Percentiles rank a stretch among this genome's conserved stretches.
Conservation (phyloP, 169 alveolate genomes). For the Eimeria necatrix region DNA sequence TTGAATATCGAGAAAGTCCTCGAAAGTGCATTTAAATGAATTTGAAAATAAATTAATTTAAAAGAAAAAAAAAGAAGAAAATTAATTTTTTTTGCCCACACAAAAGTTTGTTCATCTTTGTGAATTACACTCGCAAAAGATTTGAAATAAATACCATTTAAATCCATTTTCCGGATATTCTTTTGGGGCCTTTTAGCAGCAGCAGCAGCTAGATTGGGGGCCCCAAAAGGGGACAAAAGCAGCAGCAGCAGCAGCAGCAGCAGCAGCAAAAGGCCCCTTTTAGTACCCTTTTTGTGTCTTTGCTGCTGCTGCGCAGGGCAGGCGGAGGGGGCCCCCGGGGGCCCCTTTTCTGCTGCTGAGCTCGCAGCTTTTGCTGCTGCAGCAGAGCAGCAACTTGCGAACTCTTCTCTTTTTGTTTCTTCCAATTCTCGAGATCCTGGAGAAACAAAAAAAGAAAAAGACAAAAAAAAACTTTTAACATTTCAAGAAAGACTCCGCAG, state of each 20-base stretch:
- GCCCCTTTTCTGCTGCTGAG: conserved; percentile 34
- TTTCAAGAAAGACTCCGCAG: conserved; percentile 1
- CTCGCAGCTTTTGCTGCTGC: conserved; percentile 29
- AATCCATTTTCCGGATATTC: neutral
- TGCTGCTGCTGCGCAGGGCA: neutral
- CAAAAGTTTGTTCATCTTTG: too few relatives aligned
- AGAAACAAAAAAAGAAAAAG: neutral
- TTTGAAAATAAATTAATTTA: too few relatives aligned
- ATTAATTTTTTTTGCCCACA: too few relatives aligned
- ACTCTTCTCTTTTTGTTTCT: neutral
- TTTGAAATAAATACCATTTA: neutral
- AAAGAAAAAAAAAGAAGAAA: too few relatives aligned
- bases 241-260: neutral
- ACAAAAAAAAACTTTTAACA: neutral
- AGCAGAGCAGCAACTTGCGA: neutral
- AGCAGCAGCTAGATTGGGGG: neutral
- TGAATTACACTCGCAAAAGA: too few relatives aligned
- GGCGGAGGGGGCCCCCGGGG: neutral
- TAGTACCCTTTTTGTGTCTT: neutral
- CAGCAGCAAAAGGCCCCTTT: neutral
- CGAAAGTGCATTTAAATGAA: too few relatives aligned
- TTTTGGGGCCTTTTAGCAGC: neutral
- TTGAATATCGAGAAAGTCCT: too few relatives aligned
- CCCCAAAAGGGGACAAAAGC: neutral
- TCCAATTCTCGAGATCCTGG: neutral